Evolutionary conservation across 768 basidiomycete genomes (phyloP).

Genomic region (Leccinum variicolor): DNA sequence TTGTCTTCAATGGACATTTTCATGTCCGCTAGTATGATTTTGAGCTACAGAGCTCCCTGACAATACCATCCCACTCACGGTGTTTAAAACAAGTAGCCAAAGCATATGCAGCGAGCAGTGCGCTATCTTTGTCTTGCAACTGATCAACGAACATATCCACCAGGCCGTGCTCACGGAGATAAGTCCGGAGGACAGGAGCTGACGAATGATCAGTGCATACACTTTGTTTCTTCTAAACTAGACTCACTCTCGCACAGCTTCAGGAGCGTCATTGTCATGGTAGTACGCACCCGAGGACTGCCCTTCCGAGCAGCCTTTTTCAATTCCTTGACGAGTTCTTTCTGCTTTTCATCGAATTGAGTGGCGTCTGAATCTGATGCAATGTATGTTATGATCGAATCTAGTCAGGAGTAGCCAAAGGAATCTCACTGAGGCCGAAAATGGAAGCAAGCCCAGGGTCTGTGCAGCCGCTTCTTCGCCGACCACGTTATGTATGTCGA

Average conservation of each 20-base stretch:
- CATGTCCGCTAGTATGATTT: conserved; percentile 11
- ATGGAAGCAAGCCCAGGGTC: background rate
- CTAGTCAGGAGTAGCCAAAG: background rate
- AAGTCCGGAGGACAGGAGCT: too few species aligned
- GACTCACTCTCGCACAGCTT: too few species aligned
- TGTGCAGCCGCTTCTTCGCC: background rate
- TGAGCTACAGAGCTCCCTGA: background rate
- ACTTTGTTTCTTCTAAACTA: too few species aligned
- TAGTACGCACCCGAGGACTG: conserved; percentile 13
- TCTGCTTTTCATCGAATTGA: background rate
- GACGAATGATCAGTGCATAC: too few species aligned
- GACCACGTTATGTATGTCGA: background rate
- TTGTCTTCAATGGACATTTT: conserved; percentile 2
- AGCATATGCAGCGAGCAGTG: background rate
- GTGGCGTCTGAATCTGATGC: conserved; percentile 9
- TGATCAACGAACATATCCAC: too few species aligned
- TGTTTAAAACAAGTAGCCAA: background rate
- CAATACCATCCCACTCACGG: conserved; percentile 1
- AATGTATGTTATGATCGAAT: background rate
- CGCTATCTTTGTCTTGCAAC: too few species aligned
- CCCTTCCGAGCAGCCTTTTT: background rate
- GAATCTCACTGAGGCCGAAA: conserved; percentile 17
- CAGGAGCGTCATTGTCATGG: conserved; percentile 17
- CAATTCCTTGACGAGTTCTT: conserved; percentile 13
- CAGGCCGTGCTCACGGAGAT: too few species aligned